These are phyloP conservation scores for Colletotrichum chlorophyti DNA, from an alignment of 2,329 filamentous ascomycete species.

Conservation along the genomic window DNA sequence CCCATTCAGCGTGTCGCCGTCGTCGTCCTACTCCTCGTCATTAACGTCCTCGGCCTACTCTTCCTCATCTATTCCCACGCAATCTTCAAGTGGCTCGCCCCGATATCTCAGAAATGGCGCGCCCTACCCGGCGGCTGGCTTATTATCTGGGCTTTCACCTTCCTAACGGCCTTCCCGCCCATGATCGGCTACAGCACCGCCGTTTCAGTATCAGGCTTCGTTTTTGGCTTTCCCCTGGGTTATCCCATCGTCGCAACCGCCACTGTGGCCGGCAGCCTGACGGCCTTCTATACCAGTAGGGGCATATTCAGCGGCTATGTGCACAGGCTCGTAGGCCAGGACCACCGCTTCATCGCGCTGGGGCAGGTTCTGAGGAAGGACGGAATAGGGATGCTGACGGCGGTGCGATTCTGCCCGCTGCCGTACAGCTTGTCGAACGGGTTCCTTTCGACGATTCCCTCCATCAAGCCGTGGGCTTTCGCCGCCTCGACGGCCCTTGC, in stretches of 20 bases:
- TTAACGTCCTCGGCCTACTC: slow-evolving; percentile 66
- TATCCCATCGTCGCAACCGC: slow-evolving; percentile 86
- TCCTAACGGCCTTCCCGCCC: slow-evolving; percentile 83
- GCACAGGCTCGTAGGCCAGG: slow-evolving; percentile 77
- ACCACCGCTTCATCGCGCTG: slow-evolving; percentile 88
- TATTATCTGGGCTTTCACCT: slow-evolving; percentile 78
- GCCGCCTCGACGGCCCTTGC: slow-evolving; percentile 82
- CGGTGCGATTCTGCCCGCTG: slow-evolving; percentile 90
- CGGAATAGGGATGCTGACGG: slow-evolving; percentile 85
- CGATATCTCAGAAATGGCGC: slow-evolving; percentile 79
- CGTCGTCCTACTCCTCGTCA: slow-evolving; percentile 53
- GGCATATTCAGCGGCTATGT: slow-evolving; percentile 82
- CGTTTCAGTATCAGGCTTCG: slow-evolving; percentile 59
- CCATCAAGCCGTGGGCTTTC: slow-evolving; percentile 78
- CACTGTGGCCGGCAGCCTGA: slow-evolving; percentile 79
- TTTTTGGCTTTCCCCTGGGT: slow-evolving; percentile 65
- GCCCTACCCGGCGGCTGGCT: slow-evolving; percentile 74
- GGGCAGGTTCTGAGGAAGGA: slow-evolving; percentile 89
- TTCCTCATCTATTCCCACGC: slow-evolving; percentile 80
- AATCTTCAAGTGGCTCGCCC: slow-evolving; percentile 79
- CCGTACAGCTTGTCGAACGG: slow-evolving; percentile 95
- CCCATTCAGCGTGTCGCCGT: slow-evolving; percentile 68
- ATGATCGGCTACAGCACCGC: slow-evolving; percentile 86
- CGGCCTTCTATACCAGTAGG: slow-evolving; percentile 81
- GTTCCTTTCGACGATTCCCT: slow-evolving; percentile 92